Evolutionary conservation across 163 green algal species (phyloP).

Genomic region (Botryococcus braunii): DNA sequence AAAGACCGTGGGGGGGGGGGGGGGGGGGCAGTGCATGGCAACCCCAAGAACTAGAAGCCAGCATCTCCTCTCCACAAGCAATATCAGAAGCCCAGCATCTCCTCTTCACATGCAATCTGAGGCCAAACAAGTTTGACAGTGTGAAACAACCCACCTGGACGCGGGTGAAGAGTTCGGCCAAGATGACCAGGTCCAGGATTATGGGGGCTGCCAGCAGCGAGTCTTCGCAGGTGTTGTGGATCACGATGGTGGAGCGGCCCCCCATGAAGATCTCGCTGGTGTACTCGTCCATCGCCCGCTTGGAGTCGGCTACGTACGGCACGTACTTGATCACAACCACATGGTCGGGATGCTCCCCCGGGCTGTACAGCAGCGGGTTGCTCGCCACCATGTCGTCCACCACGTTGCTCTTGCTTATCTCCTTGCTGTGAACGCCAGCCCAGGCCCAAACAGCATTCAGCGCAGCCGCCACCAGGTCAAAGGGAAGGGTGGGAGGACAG

Average conservation of each 20-base stretch:
- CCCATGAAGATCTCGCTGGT: constrained; percentile 96
- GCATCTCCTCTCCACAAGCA: too few relatives aligned
- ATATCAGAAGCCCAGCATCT: too few relatives aligned
- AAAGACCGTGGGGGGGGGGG: too few relatives aligned
- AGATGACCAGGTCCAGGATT: constrained; percentile 95
- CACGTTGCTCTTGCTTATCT: constrained; percentile 99
- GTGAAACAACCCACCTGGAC: constrained; percentile 73
- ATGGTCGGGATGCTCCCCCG: constrained; percentile 94
- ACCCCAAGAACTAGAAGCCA: too few relatives aligned
- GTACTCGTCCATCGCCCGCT: constrained; percentile 99
- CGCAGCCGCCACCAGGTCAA: too few relatives aligned
- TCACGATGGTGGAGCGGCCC: constrained; percentile 89
- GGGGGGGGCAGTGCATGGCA: too few relatives aligned
- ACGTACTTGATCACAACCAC: constrained; percentile 98
- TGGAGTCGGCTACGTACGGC: constrained; percentile 93
- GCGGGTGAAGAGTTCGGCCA: constrained; percentile 88
- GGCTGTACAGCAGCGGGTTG: constrained; percentile 79
- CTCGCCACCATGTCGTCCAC: constrained; percentile 96
- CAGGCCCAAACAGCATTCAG: too few relatives aligned
- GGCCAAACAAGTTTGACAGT: too few relatives aligned
- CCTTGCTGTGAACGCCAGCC: too few relatives aligned
- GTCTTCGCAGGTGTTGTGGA: constrained; percentile 99
- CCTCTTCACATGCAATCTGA: too few relatives aligned
- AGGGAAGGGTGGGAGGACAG: too few relatives aligned
- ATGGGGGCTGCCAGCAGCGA: constrained; percentile 90